Conservation (phyloP, 2,329 filamentous ascomycete genomes). For the Cladobotryum protrusum region DNA sequence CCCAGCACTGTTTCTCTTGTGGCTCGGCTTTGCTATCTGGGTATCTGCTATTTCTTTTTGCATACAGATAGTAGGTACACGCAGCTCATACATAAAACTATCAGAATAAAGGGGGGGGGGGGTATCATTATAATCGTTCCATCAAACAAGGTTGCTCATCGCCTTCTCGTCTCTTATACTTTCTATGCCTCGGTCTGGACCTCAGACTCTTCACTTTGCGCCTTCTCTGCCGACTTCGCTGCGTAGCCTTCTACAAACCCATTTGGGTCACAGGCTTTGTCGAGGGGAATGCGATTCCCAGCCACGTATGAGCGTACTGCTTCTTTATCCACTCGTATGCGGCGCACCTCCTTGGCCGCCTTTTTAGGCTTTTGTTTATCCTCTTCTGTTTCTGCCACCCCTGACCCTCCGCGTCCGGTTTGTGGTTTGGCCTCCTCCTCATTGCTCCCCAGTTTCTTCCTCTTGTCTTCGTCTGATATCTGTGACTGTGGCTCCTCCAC, state of each 20-base stretch:
- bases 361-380: constrained; percentile 25
- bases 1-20: no score
- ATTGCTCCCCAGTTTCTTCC: constrained; percentile 15
- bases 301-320: constrained; percentile 61
- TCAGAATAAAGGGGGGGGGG: not conserved
- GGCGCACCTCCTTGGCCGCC: constrained; percentile 30
- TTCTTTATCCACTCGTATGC: constrained; percentile 48
- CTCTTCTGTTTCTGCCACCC: constrained; percentile 13
- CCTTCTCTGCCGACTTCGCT: constrained; percentile 33
- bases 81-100: not conserved
- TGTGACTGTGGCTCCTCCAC: constrained; percentile 12
- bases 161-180: not conserved
- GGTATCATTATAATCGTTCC: constrained; percentile 12
- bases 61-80: no score
- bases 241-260: constrained; percentile 69
- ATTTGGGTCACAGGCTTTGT: constrained; percentile 62
- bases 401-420: constrained; percentile 4
- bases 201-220: constrained; percentile 27
- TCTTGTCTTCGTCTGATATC: constrained; percentile 6
- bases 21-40: no score
- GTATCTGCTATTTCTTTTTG: no score
- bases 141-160: not conserved
- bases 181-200: constrained; percentile 14
- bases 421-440: constrained; percentile 9
- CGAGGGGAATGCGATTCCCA: constrained; percentile 55